phyloP scores from a whole-genome alignment of 2,329 filamentous ascomycete species.

The Scedosporium apiospermum region DNA sequence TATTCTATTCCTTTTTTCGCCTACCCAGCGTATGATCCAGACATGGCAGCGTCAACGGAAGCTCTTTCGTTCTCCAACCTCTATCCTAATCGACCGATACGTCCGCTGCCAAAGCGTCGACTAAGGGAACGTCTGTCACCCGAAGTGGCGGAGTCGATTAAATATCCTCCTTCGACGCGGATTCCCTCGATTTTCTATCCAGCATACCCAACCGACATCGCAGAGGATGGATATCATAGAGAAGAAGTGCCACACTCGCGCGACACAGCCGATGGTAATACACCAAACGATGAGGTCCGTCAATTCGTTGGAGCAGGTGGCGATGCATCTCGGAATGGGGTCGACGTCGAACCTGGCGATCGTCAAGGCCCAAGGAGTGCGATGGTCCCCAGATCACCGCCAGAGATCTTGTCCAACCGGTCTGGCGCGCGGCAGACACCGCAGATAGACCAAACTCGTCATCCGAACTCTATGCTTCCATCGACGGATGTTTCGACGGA shows the following conservation, averaged over 20 bases:
- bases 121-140: slow-evolving; percentile 81
- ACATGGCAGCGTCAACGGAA: slow-evolving; percentile 53
- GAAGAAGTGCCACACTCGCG: neutral
- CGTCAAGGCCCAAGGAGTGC: slow-evolving; percentile 44
- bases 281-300: slow-evolving; percentile 1
- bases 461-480: slow-evolving; percentile 30
- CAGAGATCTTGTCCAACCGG: slow-evolving; percentile 26
- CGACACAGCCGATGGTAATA: neutral
- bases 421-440: neutral
- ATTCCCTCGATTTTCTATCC: slow-evolving; percentile 55
- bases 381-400: slow-evolving; percentile 34
- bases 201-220: slow-evolving; percentile 5
- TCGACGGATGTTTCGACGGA: slow-evolving; percentile 67
- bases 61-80: slow-evolving; percentile 56
- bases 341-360: slow-evolving; percentile 48
- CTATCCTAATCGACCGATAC: slow-evolving; percentile 85
- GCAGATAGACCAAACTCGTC: neutral
- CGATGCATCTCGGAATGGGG: slow-evolving; percentile 16
- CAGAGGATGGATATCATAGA: slow-evolving; percentile 2
- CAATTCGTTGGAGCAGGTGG: slow-evolving; percentile 2
- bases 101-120: slow-evolving; percentile 80
- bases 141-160: slow-evolving; percentile 72
- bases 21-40: slow-evolving; percentile 33
- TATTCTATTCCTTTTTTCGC: slow-evolving; percentile 5
- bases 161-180: slow-evolving; percentile 69